These are phyloP conservation scores for Xylariaceae sp. DNA, from an alignment of 2,329 filamentous ascomycete genomes.

Conservation along the genomic window DNA sequence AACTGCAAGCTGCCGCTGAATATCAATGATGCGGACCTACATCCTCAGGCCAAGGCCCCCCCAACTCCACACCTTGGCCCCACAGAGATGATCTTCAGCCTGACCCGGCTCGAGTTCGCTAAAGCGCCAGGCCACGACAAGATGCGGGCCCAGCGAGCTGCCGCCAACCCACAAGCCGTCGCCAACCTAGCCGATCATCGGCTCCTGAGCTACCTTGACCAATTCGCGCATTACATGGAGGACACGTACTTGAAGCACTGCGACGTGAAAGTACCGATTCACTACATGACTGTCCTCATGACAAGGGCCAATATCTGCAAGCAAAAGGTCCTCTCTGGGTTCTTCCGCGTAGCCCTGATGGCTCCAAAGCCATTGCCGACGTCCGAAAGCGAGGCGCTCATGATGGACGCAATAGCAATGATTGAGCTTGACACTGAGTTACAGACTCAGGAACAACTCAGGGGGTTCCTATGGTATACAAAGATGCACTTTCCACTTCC, in stretches of 20 bases:
- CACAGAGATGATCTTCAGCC: constrained; percentile 56
- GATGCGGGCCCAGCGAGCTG: constrained; percentile 30
- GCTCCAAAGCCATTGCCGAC: constrained; percentile 36
- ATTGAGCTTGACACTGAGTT: constrained; percentile 55
- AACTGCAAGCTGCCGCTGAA: constrained; percentile 56
- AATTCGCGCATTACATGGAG: constrained; percentile 51
- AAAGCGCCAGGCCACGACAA: constrained; percentile 48
- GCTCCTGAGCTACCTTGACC: constrained; percentile 45
- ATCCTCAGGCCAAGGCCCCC: constrained; percentile 50
- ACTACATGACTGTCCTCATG: constrained; percentile 55
- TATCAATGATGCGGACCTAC: constrained; percentile 56
- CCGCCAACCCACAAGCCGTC: constrained; percentile 37
- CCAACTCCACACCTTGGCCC: constrained; percentile 44
- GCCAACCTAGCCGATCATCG: constrained; percentile 46
- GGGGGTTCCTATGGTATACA: constrained; percentile 54
- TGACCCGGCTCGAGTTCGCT: constrained; percentile 52
- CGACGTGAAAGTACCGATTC: constrained; percentile 53
- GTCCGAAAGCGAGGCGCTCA: constrained; percentile 46
- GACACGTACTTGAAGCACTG: constrained; percentile 51
- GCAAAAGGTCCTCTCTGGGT: constrained; percentile 49
- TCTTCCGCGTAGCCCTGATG: constrained; percentile 43
- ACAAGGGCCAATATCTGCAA: constrained; percentile 51
- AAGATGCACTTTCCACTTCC: constrained; percentile 56
- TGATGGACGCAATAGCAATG: constrained; percentile 51
- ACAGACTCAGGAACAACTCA: constrained; percentile 45